Evolutionary conservation across 164 flowering plant genomes (phyloP), one percentile per base, ranked within the genome.

Genomic region (Pachysandra terminalis): DNA sequence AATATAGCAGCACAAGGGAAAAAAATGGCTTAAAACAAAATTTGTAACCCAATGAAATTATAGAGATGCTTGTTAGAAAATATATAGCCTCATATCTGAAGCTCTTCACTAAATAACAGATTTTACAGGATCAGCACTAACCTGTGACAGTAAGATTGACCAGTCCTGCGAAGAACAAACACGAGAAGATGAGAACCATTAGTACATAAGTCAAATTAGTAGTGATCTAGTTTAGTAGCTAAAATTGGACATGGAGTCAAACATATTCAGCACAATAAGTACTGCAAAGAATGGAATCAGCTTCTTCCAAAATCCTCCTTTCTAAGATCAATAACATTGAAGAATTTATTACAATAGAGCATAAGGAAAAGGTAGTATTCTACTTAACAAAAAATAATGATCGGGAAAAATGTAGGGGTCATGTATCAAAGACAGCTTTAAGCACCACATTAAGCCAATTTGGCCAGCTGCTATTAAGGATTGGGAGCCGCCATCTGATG

Each of bases 101-200:
- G 17, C 17, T 45, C 51, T 45, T 45, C 51, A 45, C 10, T 15
- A 45, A 10, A 45, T 10, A 45, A 45, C 17, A 45, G 1, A 10
- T 2, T 45, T 10, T 15, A 45, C 17, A 56, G 61, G 41, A 56
- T 22, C 68, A 71, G 37, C 13, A 62, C 77, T 77, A 71, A 87
- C 90, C 90, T 81, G 90, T 65, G 22, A 83, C 80, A 15, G 90
- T 83, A 70, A 88, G 93, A 77, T 88, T 86, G 56, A 79, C 88
- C 80, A 88, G 63, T 40, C 90, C 93, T 88, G 88, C 75, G 80
- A 64, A 67, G 60, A 16, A 65, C 51, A 45, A 45, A 66, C 64
- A 63, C 59, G 40, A 58, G 58, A 61, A 26, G 24, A 48, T 19
- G 17, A 76, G 17, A 68, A 53, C 8, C 9, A 65, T 55, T 25